Evolutionary conservation across 2,329 filamentous ascomycete species (phyloP).

Genomic region (Colletotrichum tropicicola): DNA sequence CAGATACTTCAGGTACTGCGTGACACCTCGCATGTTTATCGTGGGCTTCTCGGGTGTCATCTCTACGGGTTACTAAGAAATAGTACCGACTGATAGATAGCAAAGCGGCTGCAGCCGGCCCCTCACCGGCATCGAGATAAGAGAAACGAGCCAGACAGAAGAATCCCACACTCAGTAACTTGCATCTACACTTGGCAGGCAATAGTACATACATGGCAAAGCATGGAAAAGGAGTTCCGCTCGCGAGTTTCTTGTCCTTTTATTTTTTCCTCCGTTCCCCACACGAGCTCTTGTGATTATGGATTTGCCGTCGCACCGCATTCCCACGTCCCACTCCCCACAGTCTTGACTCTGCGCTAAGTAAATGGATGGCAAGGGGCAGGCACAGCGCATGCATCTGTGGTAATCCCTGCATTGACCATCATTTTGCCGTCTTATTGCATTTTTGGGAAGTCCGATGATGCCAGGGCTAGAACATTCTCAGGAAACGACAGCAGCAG

Average conservation of each 20-base stretch:
- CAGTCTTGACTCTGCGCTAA: slow-evolving; percentile 28
- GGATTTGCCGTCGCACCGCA: background rate
- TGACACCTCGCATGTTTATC: background rate
- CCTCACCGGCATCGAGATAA: background rate
- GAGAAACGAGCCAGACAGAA: background rate
- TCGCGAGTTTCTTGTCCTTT: background rate
- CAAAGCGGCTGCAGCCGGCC: no score
- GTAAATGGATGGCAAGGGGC: background rate
- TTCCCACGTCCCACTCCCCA: slow-evolving; percentile 18
- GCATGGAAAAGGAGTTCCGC: slow-evolving; percentile 6
- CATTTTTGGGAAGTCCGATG: background rate
- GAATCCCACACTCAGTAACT: no score
- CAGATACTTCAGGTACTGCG: no score
- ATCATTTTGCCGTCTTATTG: background rate
- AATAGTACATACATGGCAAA: background rate
- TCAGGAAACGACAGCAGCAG: background rate
- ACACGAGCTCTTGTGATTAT: slow-evolving; percentile 27
- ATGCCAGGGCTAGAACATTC: background rate
- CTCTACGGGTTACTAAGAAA: no score
- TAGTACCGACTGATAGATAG: no score
- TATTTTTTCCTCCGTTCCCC: background rate
- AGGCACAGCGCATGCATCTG: background rate
- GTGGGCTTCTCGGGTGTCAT: background rate
- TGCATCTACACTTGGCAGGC: background rate
- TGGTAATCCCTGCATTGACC: slow-evolving; percentile 3